These are phyloP conservation scores for Jaenimonas drosophilae DNA, from an alignment of 208 protist genomes.

Conservation along the genomic window DNA sequence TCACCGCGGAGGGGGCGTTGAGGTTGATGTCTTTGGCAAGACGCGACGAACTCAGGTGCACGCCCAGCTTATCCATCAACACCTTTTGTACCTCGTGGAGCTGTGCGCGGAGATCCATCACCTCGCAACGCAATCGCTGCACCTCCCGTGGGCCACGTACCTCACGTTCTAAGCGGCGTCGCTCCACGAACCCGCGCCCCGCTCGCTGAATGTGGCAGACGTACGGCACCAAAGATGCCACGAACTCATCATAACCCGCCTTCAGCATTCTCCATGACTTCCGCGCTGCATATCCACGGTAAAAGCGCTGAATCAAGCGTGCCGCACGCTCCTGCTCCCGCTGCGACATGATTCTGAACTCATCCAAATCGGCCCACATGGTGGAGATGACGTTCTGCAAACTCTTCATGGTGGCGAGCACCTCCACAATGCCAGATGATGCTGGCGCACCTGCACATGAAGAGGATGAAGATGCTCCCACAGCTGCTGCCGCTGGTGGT, in stretches of 20 bases:
- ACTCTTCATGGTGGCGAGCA: slow-evolving; percentile 31
- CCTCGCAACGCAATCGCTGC: slow-evolving; percentile 14
- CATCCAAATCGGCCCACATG: slow-evolving; percentile 60
- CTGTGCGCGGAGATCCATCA: slow-evolving; percentile 15
- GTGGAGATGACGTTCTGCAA: slow-evolving; percentile 48
- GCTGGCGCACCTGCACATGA: slow-evolving; percentile 1
- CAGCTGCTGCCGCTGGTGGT: not conserved
- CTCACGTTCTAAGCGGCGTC: slow-evolving; percentile 7
- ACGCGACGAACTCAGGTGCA: too few relatives aligned
- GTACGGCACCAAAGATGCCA: slow-evolving; percentile 20
- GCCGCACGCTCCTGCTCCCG: slow-evolving; percentile 44
- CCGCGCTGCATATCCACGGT: slow-evolving; percentile 51
- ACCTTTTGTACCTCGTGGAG: slow-evolving; percentile 20
- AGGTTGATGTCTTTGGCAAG: too few relatives aligned
- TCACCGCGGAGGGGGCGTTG: not conserved
- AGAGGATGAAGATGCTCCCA: not conserved
- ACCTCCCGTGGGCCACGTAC: slow-evolving; percentile 8
- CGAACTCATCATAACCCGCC: slow-evolving; percentile 35
- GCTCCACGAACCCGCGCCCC: slow-evolving; percentile 19
- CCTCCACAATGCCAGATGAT: slow-evolving; percentile 20
- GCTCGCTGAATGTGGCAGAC: slow-evolving; percentile 28
- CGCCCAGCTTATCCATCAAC: too few relatives aligned
- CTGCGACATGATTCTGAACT: slow-evolving; percentile 31
- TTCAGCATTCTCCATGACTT: slow-evolving; percentile 27
- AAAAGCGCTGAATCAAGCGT: slow-evolving; percentile 65